Evolutionary conservation across 371 early-diverging fungal species (phyloP).

Genomic region (Syncephalastrum racemosum): DNA sequence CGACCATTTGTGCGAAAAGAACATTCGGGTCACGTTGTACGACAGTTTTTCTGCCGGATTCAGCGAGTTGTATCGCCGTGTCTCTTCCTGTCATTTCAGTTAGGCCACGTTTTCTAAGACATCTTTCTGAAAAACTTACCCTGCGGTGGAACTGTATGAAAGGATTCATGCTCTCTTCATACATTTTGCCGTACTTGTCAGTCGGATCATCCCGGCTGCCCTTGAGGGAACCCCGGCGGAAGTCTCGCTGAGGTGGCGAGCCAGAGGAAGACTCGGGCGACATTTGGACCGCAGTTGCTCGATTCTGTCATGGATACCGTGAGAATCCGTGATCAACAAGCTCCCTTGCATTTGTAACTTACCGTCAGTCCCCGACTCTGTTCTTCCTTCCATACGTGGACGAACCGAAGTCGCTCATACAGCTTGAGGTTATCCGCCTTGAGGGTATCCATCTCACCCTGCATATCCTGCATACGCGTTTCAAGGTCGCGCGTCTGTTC

Average conservation of each 20-base stretch:
- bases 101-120: too few relatives aligned
- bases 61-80: conserved; percentile 69
- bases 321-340: background rate
- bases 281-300: conserved; percentile 21
- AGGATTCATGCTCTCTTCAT: conserved; percentile 88
- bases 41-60: conserved; percentile 78
- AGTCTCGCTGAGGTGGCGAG: conserved; percentile 10
- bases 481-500: conserved; percentile 63
- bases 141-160: conserved; percentile 81
- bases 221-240: conserved; percentile 11
- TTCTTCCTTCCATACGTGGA: conserved; percentile 55
- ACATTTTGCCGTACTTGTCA: conserved; percentile 72
- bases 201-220: conserved; percentile 45
- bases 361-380: conserved; percentile 29
- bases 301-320: conserved; percentile 10
- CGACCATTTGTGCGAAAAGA: conserved; percentile 76
- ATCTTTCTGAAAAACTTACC: conserved; percentile 23
- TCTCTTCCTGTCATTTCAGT: conserved; percentile 56
- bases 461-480: conserved; percentile 64
- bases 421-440: conserved; percentile 83
- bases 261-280: background rate
- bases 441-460: conserved; percentile 61
- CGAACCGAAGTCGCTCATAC: conserved; percentile 82
- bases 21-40: conserved; percentile 59
- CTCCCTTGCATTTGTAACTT: conserved; percentile 8